These are phyloP conservation scores for Annulohypoxylon maeteangense DNA, from an alignment of 495 filamentous ascomycete species.

Conservation along the genomic window DNA sequence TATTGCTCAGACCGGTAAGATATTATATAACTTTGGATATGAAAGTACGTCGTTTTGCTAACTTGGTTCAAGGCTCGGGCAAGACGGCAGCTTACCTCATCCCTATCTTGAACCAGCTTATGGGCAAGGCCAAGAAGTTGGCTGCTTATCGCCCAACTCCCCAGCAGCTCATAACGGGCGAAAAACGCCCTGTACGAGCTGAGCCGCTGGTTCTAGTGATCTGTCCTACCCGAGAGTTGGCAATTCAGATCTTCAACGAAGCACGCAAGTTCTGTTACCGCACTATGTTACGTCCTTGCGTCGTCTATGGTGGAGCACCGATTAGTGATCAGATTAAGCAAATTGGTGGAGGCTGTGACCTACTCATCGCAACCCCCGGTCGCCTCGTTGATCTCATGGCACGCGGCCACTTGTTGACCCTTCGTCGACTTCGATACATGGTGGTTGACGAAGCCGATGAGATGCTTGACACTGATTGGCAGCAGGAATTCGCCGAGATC, in stretches of 20 bases:
- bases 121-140: constrained; percentile 92
- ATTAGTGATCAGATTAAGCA: constrained; percentile 71
- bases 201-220: constrained; percentile 89
- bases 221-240: constrained; percentile 88
- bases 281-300: constrained; percentile 92
- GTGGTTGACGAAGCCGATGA: constrained; percentile 97
- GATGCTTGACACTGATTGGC: constrained; percentile 82
- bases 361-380: constrained; percentile 89
- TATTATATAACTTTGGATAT: not conserved
- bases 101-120: constrained; percentile 86
- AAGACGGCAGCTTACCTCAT: constrained; percentile 95
- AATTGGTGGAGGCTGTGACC: constrained; percentile 84
- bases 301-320: constrained; percentile 87
- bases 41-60: not conserved
- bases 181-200: constrained; percentile 67
- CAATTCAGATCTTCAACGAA: constrained; percentile 94
- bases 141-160: constrained; percentile 77
- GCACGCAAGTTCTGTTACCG: constrained; percentile 90
- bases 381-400: constrained; percentile 85
- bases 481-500: constrained; percentile 72
- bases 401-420: constrained; percentile 70
- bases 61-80: constrained; percentile 75
- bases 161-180: constrained; percentile 50
- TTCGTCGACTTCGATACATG: constrained; percentile 81
- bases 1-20: constrained; percentile 90